Base-by-base conservation (phyloP, 108 stramenopile genomes). In the Nannochloropsis salina region DNA sequence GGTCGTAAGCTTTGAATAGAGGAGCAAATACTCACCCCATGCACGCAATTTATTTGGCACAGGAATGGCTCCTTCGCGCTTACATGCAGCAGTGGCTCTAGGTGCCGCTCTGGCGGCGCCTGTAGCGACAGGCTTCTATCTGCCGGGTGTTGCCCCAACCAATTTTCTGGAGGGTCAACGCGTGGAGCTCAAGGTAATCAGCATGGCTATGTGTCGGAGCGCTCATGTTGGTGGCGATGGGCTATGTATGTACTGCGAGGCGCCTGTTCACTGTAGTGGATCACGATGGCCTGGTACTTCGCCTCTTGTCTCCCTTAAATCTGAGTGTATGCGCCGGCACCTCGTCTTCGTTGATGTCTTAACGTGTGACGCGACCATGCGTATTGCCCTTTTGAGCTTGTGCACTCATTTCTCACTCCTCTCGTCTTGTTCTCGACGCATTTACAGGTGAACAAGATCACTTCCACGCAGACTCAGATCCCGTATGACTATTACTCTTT, bases 381-480 rank as follows among this genome's bases (percentile, higher is more conserved):
- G 31, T n/a, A 74, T 74, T 74, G 20, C n/a, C n/a, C 61, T 74
- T n/a, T 6, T n/a, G 15, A 10, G n/a, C 4, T n/a, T 8, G 15
- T n/a, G n/a, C 61, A 74, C 61, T 6, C 4, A n/a, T 74, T 74
- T n/a, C 61, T 74, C 8, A 15, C 61, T 74, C 61, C 61, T 74
- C 6, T 2, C 61, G 15, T n/a, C 4, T 51, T 51, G 12, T n/a
- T 74, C 61, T n/a, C 61, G 4, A 74, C 61, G 40, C 42, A 41
- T 11, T 8, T 88, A 8, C 21, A 83, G 61, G 92, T 92, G 21
- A 92, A 92, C 87, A 92, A 93, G 90, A 89, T 93, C 74, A 93
- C 91, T 12, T 91, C 90, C 21, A 43, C 88, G 41, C 86, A 91
- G 22, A 91, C 92, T 31, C 90, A 90, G 83, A 86, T 90, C 41